Evolutionary conservation across 73 alveolate species (phyloP).

Genomic region (Vitrella brassicaformis): DNA sequence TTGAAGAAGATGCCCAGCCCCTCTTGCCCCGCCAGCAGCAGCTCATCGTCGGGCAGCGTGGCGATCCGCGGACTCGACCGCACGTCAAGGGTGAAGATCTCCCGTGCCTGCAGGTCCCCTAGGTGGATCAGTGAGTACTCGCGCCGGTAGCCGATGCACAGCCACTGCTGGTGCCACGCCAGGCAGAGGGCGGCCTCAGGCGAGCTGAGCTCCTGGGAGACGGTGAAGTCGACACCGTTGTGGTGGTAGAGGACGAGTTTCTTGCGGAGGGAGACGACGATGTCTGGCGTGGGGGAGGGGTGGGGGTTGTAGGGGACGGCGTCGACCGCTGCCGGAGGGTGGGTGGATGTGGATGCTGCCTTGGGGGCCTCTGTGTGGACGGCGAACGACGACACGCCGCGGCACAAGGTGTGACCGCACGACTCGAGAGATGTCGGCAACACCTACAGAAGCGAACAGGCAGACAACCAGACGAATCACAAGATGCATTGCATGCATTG

Average conservation of each 20-base stretch:
- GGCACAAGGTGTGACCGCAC: not conserved
- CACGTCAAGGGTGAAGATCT: not conserved
- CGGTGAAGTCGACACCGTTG: not conserved
- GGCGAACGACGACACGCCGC: no score
- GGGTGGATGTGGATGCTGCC: not conserved
- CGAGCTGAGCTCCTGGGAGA: not conserved
- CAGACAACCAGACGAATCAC: not conserved
- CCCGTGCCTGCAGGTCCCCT: not conserved
- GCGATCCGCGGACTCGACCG: not conserved
- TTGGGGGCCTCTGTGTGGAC: no score
- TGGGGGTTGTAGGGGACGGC: no score
- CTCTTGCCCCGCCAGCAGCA: not conserved
- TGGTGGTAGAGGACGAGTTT: not conserved
- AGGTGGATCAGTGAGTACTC: not conserved
- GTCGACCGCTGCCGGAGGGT: not conserved
- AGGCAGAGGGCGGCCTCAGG: not conserved
- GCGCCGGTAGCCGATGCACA: not conserved
- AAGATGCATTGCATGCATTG: not conserved
- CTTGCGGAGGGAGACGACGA: not conserved
- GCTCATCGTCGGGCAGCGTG: not conserved
- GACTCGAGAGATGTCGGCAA: not conserved
- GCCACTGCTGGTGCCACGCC: not conserved
- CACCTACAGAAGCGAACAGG: not conserved
- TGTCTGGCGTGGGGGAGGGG: not conserved
- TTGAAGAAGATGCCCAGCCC: not conserved